These are phyloP conservation scores for Leccinum obscurum DNA, from an alignment of 768 basidiomycete species.

Conservation along the genomic window DNA sequence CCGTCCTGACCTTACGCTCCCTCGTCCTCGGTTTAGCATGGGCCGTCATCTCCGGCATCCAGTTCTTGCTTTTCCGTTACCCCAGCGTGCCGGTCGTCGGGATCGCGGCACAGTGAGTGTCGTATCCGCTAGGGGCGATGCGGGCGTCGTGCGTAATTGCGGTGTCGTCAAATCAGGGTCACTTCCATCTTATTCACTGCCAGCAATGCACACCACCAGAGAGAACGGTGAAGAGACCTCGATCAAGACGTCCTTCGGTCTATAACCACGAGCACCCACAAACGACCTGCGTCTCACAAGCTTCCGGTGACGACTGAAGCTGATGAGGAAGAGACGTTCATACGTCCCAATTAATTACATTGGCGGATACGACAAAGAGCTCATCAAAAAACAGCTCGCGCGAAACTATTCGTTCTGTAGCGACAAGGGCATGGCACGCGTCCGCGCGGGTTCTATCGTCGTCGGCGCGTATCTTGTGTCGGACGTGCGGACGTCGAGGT, in stretches of 20 bases:
- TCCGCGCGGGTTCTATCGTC: conserved; percentile 78
- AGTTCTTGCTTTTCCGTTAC: too few species aligned
- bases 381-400: conserved; percentile 87
- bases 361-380: conserved; percentile 66
- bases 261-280: conserved; percentile 32
- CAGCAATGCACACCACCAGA: conserved; percentile 50
- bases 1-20: too few species aligned
- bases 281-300: not conserved
- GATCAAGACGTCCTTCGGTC: conserved; percentile 57
- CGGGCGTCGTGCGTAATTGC: too few species aligned
- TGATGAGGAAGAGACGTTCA: conserved; percentile 17
- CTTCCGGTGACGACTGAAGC: conserved; percentile 4
- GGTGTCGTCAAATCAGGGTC: conserved; percentile 17
- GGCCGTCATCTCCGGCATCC: too few species aligned
- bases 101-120: too few species aligned
- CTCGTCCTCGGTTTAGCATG: too few species aligned
- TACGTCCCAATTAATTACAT: conserved; percentile 14
- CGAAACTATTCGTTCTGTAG: conserved; percentile 95
- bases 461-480: conserved; percentile 32
- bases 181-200: conserved; percentile 62
- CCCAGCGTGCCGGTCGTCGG: too few species aligned
- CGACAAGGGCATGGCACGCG: conserved; percentile 78
- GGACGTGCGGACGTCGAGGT: too few species aligned
- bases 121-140: too few species aligned
- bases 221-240: conserved; percentile 53